Evolutionary conservation across 305 asterid genomes (phyloP), one percentile per base, ranked within the genome.

Genomic region (Ruellia speciosa): DNA sequence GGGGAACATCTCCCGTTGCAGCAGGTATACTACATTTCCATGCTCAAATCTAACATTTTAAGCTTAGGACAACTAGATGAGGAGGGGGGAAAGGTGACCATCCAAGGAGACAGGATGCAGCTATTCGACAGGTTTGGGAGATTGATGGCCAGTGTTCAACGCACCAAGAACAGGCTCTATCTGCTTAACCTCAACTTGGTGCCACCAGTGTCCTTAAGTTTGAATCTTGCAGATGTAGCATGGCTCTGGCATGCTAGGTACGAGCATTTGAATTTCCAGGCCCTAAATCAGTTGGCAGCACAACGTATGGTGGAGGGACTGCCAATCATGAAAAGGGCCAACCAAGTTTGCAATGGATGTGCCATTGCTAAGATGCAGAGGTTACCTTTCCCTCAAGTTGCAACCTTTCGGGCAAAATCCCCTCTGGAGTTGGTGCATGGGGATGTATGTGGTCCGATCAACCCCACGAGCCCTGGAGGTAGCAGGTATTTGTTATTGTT

Each of bases 381-480:
- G 14, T 7, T 5, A 18, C 18, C 53, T 5, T 49, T 49, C 18
- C 18, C 16, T 13, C 7, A 12, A 18, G 19, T n/a, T 13, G 53
- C 53, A 5, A 18, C 9, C 7, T 49, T n/a, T 49, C 53, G 14
- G n/a, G 53, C 53, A 18, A 15, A 18, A 10, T 8, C 9, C 18
- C 17, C 18, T 12, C 53, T 49, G 16, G 53, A 49, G 18, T 16
- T 49, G 10, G 7, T 49, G 1, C 53, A 49, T 18, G n/a, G 6
- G 6, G 53, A 49, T 14, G 6, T 49, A 49, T 49, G 53, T 49
- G 53, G 18, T 33, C 53, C 18, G 53, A 49, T 49, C 18, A 49
- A 13, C 1, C 53, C 53, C 9, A 18, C 19, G 7, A n/a, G 15
- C 9, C 18, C 18, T 6, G 53, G 53, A 15, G 53, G 19, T n/a